phyloP scores from a whole-genome alignment of 176 grass and related monocot genomes.

The Tuctoria greenei region DNA sequence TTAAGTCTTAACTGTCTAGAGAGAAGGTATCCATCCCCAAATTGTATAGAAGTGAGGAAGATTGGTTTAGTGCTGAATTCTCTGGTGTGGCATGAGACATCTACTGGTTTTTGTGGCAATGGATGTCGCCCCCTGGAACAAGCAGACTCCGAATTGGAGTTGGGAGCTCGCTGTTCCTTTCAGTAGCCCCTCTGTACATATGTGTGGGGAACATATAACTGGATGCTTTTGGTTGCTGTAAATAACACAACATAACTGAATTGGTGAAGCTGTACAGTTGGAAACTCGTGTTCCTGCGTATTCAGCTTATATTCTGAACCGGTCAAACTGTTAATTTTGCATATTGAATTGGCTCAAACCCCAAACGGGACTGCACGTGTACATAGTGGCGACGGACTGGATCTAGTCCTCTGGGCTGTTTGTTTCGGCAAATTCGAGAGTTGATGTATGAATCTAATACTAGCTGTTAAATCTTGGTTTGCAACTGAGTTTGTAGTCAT shows the following conservation, averaged over 20 bases:
- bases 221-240: constrained; percentile 44
- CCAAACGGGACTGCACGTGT: no score
- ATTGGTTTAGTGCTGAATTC: constrained; percentile 35
- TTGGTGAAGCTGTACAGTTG: constrained; percentile 37
- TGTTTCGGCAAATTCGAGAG: no score
- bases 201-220: constrained; percentile 31
- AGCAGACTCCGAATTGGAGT: constrained; percentile 26
- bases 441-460: no score
- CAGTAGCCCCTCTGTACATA: constrained; percentile 32
- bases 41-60: constrained; percentile 60
- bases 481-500: no score
- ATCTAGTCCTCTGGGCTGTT: no score
- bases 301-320: background rate
- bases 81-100: constrained; percentile 49
- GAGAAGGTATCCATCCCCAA: constrained; percentile 35
- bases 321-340: no score
- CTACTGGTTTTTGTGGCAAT: constrained; percentile 42
- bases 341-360: no score
- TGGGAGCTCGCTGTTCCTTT: constrained; percentile 28
- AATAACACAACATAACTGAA: constrained; percentile 15
- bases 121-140: constrained; percentile 45
- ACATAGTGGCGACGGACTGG: no score
- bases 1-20: constrained; percentile 46
- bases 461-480: no score
- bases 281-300: background rate